Base-by-base conservation (phyloP, 805 yeast species). In the Yamadazyma phyllophila region DNA sequence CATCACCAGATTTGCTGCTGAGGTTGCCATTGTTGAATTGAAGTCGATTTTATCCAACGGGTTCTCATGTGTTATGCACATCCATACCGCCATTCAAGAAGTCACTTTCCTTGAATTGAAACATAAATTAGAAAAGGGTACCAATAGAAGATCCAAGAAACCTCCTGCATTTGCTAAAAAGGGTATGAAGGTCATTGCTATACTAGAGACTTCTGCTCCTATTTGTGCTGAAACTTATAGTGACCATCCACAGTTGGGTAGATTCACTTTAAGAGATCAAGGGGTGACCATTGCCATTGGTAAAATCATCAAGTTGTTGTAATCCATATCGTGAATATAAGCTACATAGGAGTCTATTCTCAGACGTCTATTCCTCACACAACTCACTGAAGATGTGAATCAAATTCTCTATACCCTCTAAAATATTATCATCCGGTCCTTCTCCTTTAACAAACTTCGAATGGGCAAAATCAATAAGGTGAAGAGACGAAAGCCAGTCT, bases 241-340 rank as follows among this genome's bases (percentile, higher is more conserved):
- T 56, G 95, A 88, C 63, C 88, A 91, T 64, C 97, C 92, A 56
- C 98, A 94, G 72, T 79, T 94, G 60, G 99, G 99, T 65, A 84
- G 99, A 72, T 94, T 94, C 69, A 94, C 99, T 26, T 80, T 94
- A 67, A 90, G 99, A 79, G 99, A 94, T 71, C 98, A 94, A 74
- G 99, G 98, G 65, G 83, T 83, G 52, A 94, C 99, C 44, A 91
- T 94, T 71, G 99, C 99, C 54, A 94, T 94, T 68, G 99, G 99
- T 72, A 91, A 92, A 72, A 89, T 94, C 60, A 88, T 96, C 49
- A 92, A 92, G 74, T 74, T 94, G 40, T 46, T 46, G 41, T 41
- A 37, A 33, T 29, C 24, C 24, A 20, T 20, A 4, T 20, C 24
- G 24, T 20, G 24, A 20, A 20, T 20, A 20, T 20, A 20, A 3